Percentiles rank a stretch among this genome's conserved stretches.
Conservation (phyloP, 192 early-diverging fungal genomes). For the Dimargaris cristalligena region DNA sequence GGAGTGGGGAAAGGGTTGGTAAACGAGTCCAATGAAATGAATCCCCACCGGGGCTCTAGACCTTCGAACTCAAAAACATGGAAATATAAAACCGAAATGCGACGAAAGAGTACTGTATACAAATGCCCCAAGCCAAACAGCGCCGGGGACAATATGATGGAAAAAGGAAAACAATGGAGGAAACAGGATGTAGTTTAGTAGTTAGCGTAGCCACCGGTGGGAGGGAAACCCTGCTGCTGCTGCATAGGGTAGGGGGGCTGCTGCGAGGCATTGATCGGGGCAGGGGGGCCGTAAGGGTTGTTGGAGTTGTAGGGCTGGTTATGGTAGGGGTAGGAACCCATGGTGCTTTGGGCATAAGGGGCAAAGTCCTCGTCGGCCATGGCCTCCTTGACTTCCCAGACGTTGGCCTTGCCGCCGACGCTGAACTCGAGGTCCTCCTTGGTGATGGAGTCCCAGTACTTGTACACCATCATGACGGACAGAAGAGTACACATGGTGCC, state of each 20-base stretch:
- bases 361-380: slow-evolving; percentile 10
- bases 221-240: background rate
- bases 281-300: slow-evolving; percentile 7
- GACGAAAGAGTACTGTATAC: background rate
- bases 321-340: background rate
- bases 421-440: slow-evolving; percentile 96
- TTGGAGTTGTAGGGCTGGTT: background rate
- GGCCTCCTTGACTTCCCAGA: slow-evolving; percentile 64
- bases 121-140: background rate
- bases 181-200: background rate
- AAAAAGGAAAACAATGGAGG: background rate
- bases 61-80: background rate
- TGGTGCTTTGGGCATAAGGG: slow-evolving; percentile 7
- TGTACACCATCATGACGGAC: slow-evolving; percentile 98
- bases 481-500: slow-evolving; percentile 75
- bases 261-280: background rate
- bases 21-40: background rate
- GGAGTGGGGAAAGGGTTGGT: background rate
- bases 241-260: background rate
- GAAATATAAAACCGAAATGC: background rate
- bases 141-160: background rate
- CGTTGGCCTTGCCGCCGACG: slow-evolving; percentile 54
- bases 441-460: slow-evolving; percentile 98
- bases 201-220: background rate
- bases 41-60: too few species aligned